Base-by-base conservation (phyloP, 257 asterid genomes). In the Ligustrum vulgare region DNA sequence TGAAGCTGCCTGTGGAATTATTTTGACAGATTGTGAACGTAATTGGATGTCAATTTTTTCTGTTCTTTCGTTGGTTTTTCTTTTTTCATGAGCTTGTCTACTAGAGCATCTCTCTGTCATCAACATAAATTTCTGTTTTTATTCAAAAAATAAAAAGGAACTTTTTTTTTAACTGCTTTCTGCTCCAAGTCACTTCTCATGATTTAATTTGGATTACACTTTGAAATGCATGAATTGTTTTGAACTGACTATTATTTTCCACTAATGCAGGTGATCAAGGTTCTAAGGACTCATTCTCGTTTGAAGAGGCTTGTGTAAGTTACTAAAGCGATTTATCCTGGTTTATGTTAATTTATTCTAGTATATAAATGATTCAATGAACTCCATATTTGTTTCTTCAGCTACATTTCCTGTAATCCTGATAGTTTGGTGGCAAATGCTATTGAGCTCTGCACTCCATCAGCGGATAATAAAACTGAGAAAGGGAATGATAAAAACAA, bases 401-500 rank as follows among this genome's bases (percentile, higher is more conserved):
- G 99, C 76, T 95, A 95, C 83, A 93, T 95, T 73, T 95, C 99
- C 41, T 95, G 99, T 77, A 95, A 95, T 81, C 99, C 99, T 7
- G 99, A 95, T 56, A 93, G 93, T 75, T 86, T 95, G 86, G 97
- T 93, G 81, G 99, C 99, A 72, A 95, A 95, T 76, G 97, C 99
- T 77, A 95, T 95, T 68, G 99, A 95, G 91, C 97, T 95, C 22
- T 93, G 98, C 90, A 90, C 98, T 35, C 99, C 99, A 43, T 93
- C 97, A 8, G 84, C 72, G 0, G 96, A 87, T 25, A 82, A 87
- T 25, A 82, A 85, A 79, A 51, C 73, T 4, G 98, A 82, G 82
- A 89, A 87, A 76, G 92, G 85, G 39, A 80, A 76, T 71, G 84
- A 90, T 78, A 90, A 86, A 80, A 90, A 90, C 84, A 93, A 91